Evolutionary conservation across 2,329 filamentous ascomycete genomes (phyloP).

Genomic region (Penicillium hesseltinei): DNA sequence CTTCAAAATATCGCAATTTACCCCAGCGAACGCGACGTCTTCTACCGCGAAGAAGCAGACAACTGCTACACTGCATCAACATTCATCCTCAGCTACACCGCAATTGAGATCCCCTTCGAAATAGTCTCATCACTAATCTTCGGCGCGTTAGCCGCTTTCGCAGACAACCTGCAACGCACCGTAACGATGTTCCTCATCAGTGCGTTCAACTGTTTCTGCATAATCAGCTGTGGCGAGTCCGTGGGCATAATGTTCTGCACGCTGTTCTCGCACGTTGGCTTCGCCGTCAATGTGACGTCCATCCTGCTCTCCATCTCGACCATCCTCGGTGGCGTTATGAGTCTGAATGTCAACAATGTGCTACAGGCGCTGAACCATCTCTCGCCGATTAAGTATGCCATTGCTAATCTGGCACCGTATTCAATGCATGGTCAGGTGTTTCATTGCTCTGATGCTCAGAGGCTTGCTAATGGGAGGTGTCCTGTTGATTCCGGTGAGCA

Average conservation of each 20-base stretch:
- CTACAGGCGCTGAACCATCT: slow-evolving; percentile 70
- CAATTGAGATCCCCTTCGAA: slow-evolving; percentile 71
- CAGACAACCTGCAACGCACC: slow-evolving; percentile 63
- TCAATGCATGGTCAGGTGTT: slow-evolving; percentile 62
- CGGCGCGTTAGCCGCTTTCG: slow-evolving; percentile 62
- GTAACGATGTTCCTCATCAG: slow-evolving; percentile 65
- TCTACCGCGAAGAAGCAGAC: slow-evolving; percentile 74
- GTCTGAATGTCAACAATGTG: slow-evolving; percentile 65
- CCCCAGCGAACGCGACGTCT: slow-evolving; percentile 69
- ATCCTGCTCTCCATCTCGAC: slow-evolving; percentile 69
- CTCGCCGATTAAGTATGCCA: slow-evolving; percentile 66
- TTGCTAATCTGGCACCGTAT: slow-evolving; percentile 66
- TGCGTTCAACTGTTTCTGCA: slow-evolving; percentile 68
- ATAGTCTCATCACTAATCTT: slow-evolving; percentile 64
- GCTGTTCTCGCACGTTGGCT: slow-evolving; percentile 70
- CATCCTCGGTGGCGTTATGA: slow-evolving; percentile 69
- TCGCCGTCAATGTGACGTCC: slow-evolving; percentile 70
- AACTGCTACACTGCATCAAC: slow-evolving; percentile 68
- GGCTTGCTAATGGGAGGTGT: slow-evolving; percentile 60
- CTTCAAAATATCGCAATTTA: slow-evolving; percentile 75
- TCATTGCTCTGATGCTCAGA: slow-evolving; percentile 61
- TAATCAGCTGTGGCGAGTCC: slow-evolving; percentile 72
- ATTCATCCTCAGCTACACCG: slow-evolving; percentile 68
- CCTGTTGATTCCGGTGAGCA: slow-evolving; percentile 65
- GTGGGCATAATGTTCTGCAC: slow-evolving; percentile 80